phyloP scores from a whole-genome alignment of 208 protist genomes.

The Lotmaria passim region DNA sequence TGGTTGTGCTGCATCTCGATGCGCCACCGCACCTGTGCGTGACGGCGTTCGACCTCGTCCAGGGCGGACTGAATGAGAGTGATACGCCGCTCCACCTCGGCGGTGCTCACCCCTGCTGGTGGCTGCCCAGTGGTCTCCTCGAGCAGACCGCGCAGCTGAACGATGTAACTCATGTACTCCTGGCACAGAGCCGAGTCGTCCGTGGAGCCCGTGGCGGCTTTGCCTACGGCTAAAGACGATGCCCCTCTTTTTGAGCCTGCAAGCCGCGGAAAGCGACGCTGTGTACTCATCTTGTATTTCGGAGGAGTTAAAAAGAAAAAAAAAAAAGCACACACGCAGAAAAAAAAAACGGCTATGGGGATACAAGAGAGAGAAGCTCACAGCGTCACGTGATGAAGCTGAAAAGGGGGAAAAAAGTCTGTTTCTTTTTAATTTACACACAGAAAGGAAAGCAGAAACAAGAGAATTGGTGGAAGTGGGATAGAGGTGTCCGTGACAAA shows the following conservation, averaged over 20 bases:
- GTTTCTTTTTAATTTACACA: too few species aligned
- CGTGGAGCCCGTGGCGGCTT: neutral
- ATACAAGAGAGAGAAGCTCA: neutral
- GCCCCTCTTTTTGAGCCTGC: neutral
- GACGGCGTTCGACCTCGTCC: conserved; percentile 52
- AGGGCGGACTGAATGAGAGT: conserved; percentile 60
- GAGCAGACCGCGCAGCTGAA: conserved; percentile 68
- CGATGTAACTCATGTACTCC: conserved; percentile 52
- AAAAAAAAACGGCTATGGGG: neutral
- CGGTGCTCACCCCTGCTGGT: conserved; percentile 47
- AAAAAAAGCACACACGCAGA: neutral
- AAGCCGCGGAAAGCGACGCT: neutral
- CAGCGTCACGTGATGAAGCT: too few species aligned
- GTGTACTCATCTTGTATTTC: neutral
- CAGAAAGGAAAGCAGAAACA: neutral
- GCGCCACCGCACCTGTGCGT: conserved; percentile 38
- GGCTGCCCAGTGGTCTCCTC: conserved; percentile 61
- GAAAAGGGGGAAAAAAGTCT: too few species aligned
- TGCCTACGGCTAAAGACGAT: neutral
- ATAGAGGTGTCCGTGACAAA: too few species aligned
- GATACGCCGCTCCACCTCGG: conserved; percentile 67
- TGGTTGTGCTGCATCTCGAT: conserved; percentile 42
- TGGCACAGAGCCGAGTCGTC: conserved; percentile 37
- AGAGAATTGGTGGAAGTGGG: too few species aligned
- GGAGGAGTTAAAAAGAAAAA: neutral